Evolutionary conservation across 2,329 filamentous ascomycete genomes (phyloP).

Genomic region (Zalaria sp.): DNA sequence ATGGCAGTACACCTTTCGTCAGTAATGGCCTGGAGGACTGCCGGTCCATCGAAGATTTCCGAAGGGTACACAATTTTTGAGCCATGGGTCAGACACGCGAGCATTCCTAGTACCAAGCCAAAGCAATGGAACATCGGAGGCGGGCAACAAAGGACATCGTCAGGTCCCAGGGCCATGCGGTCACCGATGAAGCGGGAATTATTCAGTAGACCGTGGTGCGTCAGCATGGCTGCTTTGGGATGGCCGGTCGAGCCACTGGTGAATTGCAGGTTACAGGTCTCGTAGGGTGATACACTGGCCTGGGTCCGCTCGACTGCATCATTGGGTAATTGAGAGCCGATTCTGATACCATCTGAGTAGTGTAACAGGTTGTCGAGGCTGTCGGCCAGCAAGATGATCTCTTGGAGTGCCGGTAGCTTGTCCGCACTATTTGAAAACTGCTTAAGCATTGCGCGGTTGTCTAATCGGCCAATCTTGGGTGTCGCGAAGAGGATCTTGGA

Average conservation of each 20-base stretch:
- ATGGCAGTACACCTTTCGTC: constrained; percentile 47
- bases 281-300: constrained; percentile 44
- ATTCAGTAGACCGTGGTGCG: constrained; percentile 22
- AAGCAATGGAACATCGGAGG: constrained; percentile 81
- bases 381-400: constrained; percentile 14
- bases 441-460: constrained; percentile 45
- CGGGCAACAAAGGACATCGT: constrained; percentile 64
- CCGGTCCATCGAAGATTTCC: constrained; percentile 56
- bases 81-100: constrained; percentile 60
- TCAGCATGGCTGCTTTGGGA: constrained; percentile 63
- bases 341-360: constrained; percentile 16
- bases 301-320: constrained; percentile 39
- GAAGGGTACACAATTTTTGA: constrained; percentile 63
- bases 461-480: constrained; percentile 49
- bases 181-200: constrained; percentile 37
- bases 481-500: constrained; percentile 64
- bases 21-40: constrained; percentile 50
- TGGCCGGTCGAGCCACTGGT: constrained; percentile 61
- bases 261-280: constrained; percentile 62
- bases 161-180: constrained; percentile 52
- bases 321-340: constrained; percentile 35
- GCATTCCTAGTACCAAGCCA: constrained; percentile 61
- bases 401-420: constrained; percentile 10
- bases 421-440: constrained; percentile 7
- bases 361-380: constrained; percentile 9